Conservation (phyloP, 2,329 filamentous ascomycete species). For the Alternaria brassicae region DNA sequence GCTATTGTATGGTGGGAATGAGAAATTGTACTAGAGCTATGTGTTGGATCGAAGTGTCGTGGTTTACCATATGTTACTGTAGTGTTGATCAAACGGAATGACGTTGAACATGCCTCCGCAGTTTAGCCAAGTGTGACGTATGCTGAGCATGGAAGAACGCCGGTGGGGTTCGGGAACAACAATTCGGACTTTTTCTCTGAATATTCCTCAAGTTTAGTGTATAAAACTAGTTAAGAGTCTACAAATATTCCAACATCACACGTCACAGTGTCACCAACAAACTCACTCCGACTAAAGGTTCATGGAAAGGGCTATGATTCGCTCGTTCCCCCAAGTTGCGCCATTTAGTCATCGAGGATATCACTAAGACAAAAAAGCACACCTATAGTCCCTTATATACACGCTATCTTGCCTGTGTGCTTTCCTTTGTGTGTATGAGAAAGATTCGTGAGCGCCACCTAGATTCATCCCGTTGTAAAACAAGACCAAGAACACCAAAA, state of each 20-base stretch:
- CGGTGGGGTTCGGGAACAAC: not conserved
- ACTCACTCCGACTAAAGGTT: not conserved
- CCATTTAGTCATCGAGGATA: slow-evolving; percentile 17
- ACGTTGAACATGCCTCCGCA: not conserved
- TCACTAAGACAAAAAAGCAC: slow-evolving; percentile 13
- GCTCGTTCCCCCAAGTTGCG: slow-evolving; percentile 2
- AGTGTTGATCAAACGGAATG: not conserved
- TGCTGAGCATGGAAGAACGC: slow-evolving; percentile 2
- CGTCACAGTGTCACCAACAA: not conserved
- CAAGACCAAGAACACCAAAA: not conserved
- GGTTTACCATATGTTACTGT: not conserved
- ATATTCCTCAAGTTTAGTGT: too few species aligned
- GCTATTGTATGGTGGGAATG: too few species aligned
- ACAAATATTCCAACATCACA: too few species aligned
- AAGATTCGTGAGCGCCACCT: not conserved
- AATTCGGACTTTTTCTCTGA: not conserved
- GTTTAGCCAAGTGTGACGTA: slow-evolving; percentile 16
- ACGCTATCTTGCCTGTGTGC: slow-evolving; percentile 10
- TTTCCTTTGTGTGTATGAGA: not conserved
- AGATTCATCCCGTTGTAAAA: slow-evolving; percentile 1
- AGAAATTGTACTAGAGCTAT: too few species aligned
- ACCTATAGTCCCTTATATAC: slow-evolving; percentile 14
- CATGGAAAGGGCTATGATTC: slow-evolving; percentile 16
- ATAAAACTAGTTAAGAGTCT: too few species aligned
- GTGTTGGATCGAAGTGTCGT: not conserved